These are phyloP conservation scores for Tripterygium wilfordii DNA, from an alignment of 177 flowering plant species.

Conservation along the genomic window DNA sequence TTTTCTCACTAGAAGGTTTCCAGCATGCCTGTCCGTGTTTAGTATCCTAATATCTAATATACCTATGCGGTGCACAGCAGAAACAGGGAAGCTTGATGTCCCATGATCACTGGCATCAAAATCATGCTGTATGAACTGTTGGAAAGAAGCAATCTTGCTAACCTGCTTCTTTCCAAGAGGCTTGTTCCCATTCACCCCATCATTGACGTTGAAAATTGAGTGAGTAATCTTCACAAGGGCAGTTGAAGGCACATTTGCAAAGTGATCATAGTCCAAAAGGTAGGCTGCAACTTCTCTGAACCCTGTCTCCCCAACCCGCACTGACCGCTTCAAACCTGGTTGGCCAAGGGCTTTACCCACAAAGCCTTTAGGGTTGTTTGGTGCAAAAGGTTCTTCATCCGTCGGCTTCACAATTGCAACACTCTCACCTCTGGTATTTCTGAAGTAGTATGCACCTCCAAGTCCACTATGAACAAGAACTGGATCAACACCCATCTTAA, in stretches of 20 bases:
- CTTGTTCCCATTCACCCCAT: constrained; percentile 49
- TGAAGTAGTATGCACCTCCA: constrained; percentile 73
- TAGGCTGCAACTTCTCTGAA: constrained; percentile 70
- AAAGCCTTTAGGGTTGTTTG: constrained; percentile 75
- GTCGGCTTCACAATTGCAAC: constrained; percentile 80
- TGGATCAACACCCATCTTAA: constrained; percentile 60
- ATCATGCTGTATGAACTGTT: constrained; percentile 78
- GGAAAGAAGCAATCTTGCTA: constrained; percentile 87
- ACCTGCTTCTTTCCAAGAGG: constrained; percentile 43
- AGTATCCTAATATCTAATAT: constrained; percentile 82
- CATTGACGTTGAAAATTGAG: constrained; percentile 70
- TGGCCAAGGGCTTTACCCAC: constrained; percentile 80
- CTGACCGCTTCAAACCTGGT: constrained; percentile 67
- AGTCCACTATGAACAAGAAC: constrained; percentile 58
- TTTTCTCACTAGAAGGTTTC: constrained; percentile 67
- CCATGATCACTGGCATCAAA: constrained; percentile 94
- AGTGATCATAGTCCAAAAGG: constrained; percentile 61
- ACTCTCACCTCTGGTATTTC: constrained; percentile 47
- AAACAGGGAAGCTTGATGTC: constrained; percentile 81
- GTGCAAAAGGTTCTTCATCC: constrained; percentile 79
- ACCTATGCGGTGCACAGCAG: constrained; percentile 89
- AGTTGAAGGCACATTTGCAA: constrained; percentile 78
- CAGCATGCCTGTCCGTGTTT: constrained; percentile 81
- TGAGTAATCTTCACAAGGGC: constrained; percentile 75
- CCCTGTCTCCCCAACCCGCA: constrained; percentile 74